Evolutionary conservation across 495 filamentous ascomycete species (phyloP), one percentile per base, ranked within the genome.

Genomic region (Penicillium subrubescens): DNA sequence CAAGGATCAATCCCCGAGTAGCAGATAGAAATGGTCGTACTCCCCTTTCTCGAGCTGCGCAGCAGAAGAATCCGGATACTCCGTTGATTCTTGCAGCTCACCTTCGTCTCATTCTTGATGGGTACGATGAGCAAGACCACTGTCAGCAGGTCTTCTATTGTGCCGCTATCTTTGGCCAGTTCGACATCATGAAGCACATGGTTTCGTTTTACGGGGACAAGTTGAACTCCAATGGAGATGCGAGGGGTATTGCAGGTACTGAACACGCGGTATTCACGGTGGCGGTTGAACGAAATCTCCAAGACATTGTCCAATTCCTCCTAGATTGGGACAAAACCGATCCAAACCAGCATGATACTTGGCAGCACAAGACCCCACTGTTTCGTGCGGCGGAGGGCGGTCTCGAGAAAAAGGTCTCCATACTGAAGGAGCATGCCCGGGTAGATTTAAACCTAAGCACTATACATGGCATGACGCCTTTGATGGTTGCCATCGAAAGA

Each of bases 71-170:
- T 51, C 48, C 2, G 5, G 46, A 14, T 51, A 64, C 17, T 50
- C 35, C 6, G 44, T 27, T 73, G 27, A 27, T 73, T 2, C 68
- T 73, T 21, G 71, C 71, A 0, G 52, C 66, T 25, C 71, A 73
- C 53, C n/a, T 73, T 21, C 51, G 61, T 23, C 35, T 66, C 27
- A 73, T 73, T 19, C 52, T 73, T 0, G 59, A 71, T 27, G 71
- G 68, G 4, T 43, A 67, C 37, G 44, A 64, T 17, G 21, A 44
- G 4, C 44, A 54, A 5, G 59, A 17, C n/a, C 65, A 73, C 52
- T 66, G 68, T 8, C 71, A 73, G 41, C 65, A 71, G 62, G 68
- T 73, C 2, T 73, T 73, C 34, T 69, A 67, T 27, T 66, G 66
- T 23, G 71, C 71, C 44, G 68, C 71, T 50, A 67, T 71, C 11